Conservation (phyloP, 108 stramenopile species). For the Fragilaria radians region DNA sequence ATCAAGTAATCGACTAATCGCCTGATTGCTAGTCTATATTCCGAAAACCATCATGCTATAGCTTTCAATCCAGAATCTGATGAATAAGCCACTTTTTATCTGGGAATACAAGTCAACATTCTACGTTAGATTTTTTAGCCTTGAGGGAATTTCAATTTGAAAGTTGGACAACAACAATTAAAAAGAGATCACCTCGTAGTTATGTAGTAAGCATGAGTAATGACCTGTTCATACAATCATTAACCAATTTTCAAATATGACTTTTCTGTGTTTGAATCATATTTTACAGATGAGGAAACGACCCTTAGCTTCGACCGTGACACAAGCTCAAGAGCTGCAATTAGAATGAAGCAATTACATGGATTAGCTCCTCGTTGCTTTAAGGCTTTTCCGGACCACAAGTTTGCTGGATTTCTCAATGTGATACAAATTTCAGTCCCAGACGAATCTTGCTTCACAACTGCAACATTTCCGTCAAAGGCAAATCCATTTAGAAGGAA, state of each 20-base stretch:
- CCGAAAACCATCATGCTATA: too few relatives aligned
- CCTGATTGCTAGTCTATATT: too few relatives aligned
- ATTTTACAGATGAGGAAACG: conserved; percentile 45
- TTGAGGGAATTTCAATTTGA: too few relatives aligned
- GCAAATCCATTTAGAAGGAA: conserved; percentile 77
- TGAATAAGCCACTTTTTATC: too few relatives aligned
- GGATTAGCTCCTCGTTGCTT: conserved; percentile 15
- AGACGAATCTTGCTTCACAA: conserved; percentile 9
- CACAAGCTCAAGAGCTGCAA: conserved; percentile 38
- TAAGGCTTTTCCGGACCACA: conserved; percentile 71
- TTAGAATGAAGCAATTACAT: conserved; percentile 39
- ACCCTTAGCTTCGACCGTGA: conserved; percentile 44
- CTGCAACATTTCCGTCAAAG: conserved; percentile 44
- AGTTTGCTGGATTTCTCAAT: conserved; percentile 55
- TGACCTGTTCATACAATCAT: too few relatives aligned
- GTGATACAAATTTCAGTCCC: conserved; percentile 41
- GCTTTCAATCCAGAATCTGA: too few relatives aligned
- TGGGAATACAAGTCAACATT: too few relatives aligned
- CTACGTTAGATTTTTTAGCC: too few relatives aligned
- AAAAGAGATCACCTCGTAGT: too few relatives aligned
- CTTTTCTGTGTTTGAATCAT: conserved; percentile 28
- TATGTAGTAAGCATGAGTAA: too few relatives aligned
- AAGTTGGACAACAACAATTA: too few relatives aligned
- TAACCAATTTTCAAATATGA: conserved; percentile 7
- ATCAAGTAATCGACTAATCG: too few relatives aligned